These are phyloP conservation scores for Prunus campanulata DNA, from an alignment of 306 rosid species.

Conservation along the genomic window DNA sequence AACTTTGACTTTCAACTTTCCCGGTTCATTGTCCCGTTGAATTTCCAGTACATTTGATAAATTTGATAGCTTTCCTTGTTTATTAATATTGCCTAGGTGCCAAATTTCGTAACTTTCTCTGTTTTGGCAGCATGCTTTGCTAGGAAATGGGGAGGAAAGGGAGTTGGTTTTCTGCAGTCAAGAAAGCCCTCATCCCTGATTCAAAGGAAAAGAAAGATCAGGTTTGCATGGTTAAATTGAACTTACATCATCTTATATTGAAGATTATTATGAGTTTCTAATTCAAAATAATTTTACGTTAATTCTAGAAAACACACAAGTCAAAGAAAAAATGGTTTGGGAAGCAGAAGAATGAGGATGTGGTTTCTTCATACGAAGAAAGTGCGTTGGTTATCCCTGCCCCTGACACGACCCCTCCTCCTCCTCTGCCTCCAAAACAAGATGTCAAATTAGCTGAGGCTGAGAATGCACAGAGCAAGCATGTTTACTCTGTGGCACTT, in stretches of 20 bases:
- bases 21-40: constrained; percentile 15
- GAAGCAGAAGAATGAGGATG: constrained; percentile 34
- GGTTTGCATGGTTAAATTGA: constrained; percentile 38
- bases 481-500: constrained; percentile 68
- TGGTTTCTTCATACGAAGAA: constrained; percentile 18
- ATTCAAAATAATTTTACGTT: constrained; percentile 2
- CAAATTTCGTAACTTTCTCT: constrained; percentile 18
- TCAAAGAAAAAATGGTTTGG: constrained; percentile 70
- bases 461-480: constrained; percentile 59
- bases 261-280: constrained; percentile 1
- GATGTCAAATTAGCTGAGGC: constrained; percentile 33
- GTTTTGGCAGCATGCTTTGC: constrained; percentile 26
- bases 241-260: neutral
- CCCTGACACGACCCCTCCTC: neutral
- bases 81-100: neutral
- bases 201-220: constrained; percentile 67
- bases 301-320: constrained; percentile 46
- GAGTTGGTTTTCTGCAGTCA: constrained; percentile 78
- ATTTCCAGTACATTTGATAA: constrained; percentile 8
- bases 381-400: constrained; percentile 23
- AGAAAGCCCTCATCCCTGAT: constrained; percentile 58
- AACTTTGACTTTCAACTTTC: constrained; percentile 12
- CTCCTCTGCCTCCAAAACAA: constrained; percentile 28
- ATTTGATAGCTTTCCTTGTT: neutral
- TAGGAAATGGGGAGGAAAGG: constrained; percentile 88